Percentiles rank a stretch among this genome's conserved stretches.
Evolutionary conservation across 116 monocot species (phyloP).

Genomic region (Posidonia oceanica): DNA sequence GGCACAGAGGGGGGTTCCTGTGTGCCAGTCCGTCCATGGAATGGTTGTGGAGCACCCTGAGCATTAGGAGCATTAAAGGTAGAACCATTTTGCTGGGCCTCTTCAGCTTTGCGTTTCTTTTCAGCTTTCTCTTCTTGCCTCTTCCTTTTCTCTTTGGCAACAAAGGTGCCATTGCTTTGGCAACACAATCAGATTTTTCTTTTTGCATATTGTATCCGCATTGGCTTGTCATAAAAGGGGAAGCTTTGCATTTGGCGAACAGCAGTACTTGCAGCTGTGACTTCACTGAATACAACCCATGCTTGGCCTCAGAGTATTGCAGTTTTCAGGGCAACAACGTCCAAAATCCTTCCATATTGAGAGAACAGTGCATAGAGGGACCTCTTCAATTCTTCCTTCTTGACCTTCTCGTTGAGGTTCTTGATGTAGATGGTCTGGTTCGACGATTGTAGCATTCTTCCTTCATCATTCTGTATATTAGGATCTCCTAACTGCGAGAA

Average conservation of each 20-base stretch:
- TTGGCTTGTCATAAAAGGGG: constrained; percentile 90
- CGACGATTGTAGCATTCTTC: constrained; percentile 21
- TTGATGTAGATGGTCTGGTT: constrained; percentile 82
- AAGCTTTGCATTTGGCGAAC: constrained; percentile 94
- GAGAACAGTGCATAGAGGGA: constrained; percentile 91
- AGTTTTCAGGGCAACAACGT: constrained; percentile 84
- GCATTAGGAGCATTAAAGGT: constrained; percentile 6
- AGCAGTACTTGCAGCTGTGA: constrained; percentile 83
- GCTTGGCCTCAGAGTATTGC: constrained; percentile 82
- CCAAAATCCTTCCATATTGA: constrained; percentile 90
- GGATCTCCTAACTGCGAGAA: no score
- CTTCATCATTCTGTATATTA: no score
- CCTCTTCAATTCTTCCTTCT: constrained; percentile 91
- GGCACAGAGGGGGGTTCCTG: constrained; percentile 47
- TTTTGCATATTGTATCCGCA: constrained; percentile 95
- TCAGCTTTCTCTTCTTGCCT: constrained; percentile 81
- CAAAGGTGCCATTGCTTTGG: constrained; percentile 77
- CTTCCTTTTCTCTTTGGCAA: constrained; percentile 84
- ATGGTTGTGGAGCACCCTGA: constrained; percentile 21
- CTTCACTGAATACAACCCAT: constrained; percentile 89
- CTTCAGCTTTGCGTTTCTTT: constrained; percentile 21
- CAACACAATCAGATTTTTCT: constrained; percentile 91
- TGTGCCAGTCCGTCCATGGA: constrained; percentile 24
- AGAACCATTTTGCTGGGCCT: constrained; percentile 6
- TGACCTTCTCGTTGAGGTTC: constrained; percentile 91